Conservation (phyloP, 257 asterid genomes). For the Przewalskia tangutica region DNA sequence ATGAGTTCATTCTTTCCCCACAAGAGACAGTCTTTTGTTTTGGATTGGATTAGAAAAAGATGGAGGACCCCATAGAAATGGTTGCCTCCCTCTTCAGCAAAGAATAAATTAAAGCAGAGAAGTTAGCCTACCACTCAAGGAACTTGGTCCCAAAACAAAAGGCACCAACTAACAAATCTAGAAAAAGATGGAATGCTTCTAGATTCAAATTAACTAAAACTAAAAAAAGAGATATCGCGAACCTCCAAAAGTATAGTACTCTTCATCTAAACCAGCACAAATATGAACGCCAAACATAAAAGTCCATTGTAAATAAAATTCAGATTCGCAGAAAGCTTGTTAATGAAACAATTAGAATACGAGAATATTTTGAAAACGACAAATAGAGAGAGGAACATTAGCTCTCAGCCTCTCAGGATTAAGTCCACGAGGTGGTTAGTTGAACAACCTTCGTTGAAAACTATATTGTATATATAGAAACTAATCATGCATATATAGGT, state of each 20-base stretch:
- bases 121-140: slow-evolving; percentile 2
- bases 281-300: slow-evolving; percentile 11
- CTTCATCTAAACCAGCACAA: no score
- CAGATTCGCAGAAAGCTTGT: slow-evolving; percentile 21
- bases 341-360: slow-evolving; percentile 24
- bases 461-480: no score
- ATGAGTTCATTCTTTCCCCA: slow-evolving; percentile 3
- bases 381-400: not conserved
- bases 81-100: slow-evolving; percentile 8
- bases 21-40: slow-evolving; percentile 1
- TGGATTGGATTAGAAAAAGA: not conserved
- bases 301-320: slow-evolving; percentile 10
- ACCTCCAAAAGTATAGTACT: slow-evolving; percentile 37
- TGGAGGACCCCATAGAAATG: slow-evolving; percentile 10
- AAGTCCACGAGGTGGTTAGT: no score
- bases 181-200: slow-evolving; percentile 33
- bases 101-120: slow-evolving; percentile 30
- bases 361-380: not conserved
- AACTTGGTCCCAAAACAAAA: slow-evolving; percentile 18
- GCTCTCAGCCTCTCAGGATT: not conserved
- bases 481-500: no score
- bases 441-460: no score
- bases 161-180: slow-evolving; percentile 24
- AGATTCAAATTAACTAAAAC: not conserved
- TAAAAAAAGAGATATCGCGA: slow-evolving; percentile 8